Evolutionary conservation across 257 asterid genomes (phyloP), one percentile per base, ranked within the genome.

Genomic region (Lavandula angustifolia): DNA sequence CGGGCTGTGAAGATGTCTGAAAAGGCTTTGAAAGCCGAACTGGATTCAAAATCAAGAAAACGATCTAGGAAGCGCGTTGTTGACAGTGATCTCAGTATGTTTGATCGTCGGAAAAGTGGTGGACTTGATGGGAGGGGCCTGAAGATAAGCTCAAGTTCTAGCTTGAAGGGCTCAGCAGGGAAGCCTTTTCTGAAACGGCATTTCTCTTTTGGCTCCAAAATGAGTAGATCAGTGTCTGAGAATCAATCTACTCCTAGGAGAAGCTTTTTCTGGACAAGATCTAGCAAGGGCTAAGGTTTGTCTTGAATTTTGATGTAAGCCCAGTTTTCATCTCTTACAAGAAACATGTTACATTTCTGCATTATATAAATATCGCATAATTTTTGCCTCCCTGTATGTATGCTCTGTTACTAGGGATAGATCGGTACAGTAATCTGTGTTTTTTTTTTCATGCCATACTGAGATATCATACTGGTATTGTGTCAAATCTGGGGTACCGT

Each of bases 111-210:
- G 60, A 87, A 71, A 73, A 81, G 88, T 32, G 41, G 73, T 1
- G 89, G 72, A 42, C 63, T 50, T n/a, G 87, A 79, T 7, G 84
- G 83, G 8, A 77, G 74, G 69, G 75, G 86, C 46, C 82, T 72
- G 7, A 89, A 79, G 80, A 63, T 82, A 87, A 72, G 83, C 82
- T 78, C 89, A 10, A 81, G 92, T 79, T 77, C 92, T 64, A 87
- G 92, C 81, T 60, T 78, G 90, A 85, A 81, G 70, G 70, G 83
- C 81, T 81, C 85, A 14, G 49, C 57, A 1, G 85, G 85, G 27
- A 86, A 69, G 80, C 87, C 96, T 4, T 91, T 88, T 69, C 62
- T 91, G 81, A 79, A 70, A 80, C 89, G 98, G 10, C 96, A 84
- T 74, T 86, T 88, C 62, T 91, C 94, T 0, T 86, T 88, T 67